Percentiles rank a stretch among this genome's conserved stretches.
Evolutionary conservation across 495 filamentous ascomycete species (phyloP).

Genomic region (Thermothielavioides terrestris): DNA sequence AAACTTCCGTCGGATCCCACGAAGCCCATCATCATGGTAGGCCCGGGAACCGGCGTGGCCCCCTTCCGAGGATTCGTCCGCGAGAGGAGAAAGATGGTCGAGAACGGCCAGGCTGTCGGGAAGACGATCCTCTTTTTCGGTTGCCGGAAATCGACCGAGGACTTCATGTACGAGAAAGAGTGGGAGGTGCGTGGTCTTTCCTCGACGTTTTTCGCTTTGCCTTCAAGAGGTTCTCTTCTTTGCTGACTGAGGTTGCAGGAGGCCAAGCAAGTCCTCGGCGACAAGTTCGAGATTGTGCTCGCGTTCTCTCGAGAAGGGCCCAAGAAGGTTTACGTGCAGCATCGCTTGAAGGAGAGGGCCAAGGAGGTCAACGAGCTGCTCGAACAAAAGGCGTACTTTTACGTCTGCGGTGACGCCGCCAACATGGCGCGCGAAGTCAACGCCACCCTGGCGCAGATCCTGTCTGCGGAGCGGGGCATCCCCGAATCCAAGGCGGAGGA

Average conservation of each 20-base stretch:
- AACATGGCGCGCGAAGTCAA: slow-evolving; percentile 99
- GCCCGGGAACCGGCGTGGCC: slow-evolving; percentile 93
- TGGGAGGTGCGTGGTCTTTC: slow-evolving; percentile 80
- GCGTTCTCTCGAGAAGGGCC: slow-evolving; percentile 83
- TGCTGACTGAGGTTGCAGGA: slow-evolving; percentile 41
- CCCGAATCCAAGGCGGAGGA: slow-evolving; percentile 83
- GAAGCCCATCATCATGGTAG: slow-evolving; percentile 91
- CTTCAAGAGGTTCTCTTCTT: neutral
- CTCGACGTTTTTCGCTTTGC: too few relatives aligned
- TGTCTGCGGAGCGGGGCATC: slow-evolving; percentile 71
- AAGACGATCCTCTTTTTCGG: slow-evolving; percentile 91
- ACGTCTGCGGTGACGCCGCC: slow-evolving; percentile 95
- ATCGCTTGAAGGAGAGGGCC: slow-evolving; percentile 74
- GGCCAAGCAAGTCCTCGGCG: slow-evolving; percentile 72
- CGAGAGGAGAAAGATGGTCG: slow-evolving; percentile 74
- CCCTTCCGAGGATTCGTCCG: slow-evolving; percentile 95
- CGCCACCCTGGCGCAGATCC: slow-evolving; percentile 70
- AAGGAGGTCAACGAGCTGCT: slow-evolving; percentile 82
- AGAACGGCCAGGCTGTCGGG: slow-evolving; percentile 75
- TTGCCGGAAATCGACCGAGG: slow-evolving; percentile 73
- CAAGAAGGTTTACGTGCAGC: slow-evolving; percentile 96
- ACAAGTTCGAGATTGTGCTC: slow-evolving; percentile 76
- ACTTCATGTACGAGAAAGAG: slow-evolving; percentile 87
- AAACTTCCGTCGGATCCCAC: slow-evolving; percentile 93
- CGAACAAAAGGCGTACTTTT: slow-evolving; percentile 83